Conservation (phyloP, 768 basidiomycete species). For the Tulasnella sp. region DNA sequence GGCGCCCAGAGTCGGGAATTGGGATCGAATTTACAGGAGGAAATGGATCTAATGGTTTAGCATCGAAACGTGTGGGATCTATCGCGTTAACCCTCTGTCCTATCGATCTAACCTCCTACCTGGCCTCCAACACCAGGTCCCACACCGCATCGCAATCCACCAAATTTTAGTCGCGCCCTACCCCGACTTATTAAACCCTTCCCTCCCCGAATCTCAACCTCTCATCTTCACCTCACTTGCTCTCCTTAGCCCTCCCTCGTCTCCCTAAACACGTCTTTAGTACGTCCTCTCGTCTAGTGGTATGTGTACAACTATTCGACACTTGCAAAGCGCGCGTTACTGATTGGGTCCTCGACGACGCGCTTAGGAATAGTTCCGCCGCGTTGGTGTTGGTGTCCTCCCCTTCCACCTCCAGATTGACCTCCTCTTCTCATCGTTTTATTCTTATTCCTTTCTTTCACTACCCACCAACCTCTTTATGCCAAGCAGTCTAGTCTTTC, state of each 20-base stretch:
- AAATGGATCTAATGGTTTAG: background rate
- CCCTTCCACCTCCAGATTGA: background rate
- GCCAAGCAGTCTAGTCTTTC: background rate
- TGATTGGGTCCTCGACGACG: background rate
- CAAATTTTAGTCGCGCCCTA: background rate
- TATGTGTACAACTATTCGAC: background rate
- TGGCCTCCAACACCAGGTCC: background rate
- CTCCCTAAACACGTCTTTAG: background rate
- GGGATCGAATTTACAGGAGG: background rate
- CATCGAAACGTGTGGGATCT: background rate
- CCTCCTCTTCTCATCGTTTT: background rate
- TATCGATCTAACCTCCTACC: background rate
- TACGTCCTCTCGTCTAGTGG: background rate
- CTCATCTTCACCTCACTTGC: background rate
- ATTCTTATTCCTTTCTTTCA: background rate
- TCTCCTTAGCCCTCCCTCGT: background rate
- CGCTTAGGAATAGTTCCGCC: background rate
- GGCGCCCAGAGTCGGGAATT: background rate
- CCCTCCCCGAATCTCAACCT: background rate
- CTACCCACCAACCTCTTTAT: background rate
- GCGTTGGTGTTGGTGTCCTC: constrained; percentile 1
- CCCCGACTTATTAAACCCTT: background rate
- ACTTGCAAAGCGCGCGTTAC: background rate
- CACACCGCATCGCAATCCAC: background rate
- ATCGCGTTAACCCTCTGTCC: background rate